These are phyloP conservation scores for Penicillium lagena DNA, from an alignment of 495 filamentous ascomycete genomes.

Conservation along the genomic window DNA sequence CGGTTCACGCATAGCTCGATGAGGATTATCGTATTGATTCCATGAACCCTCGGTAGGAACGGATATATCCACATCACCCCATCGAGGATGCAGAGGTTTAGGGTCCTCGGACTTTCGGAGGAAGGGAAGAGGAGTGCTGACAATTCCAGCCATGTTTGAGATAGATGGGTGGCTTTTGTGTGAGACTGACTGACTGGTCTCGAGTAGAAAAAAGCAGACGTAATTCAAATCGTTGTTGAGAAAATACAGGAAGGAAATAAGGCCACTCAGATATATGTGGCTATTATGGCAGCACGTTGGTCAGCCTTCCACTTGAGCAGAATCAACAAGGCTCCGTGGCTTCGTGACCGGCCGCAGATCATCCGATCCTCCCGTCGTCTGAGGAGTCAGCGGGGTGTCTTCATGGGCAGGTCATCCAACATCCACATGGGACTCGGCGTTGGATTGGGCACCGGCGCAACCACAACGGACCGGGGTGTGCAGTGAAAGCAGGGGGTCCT, in stretches of 20 bases:
- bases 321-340: slow-evolving; percentile 6
- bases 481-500: slow-evolving; percentile 2
- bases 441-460: slow-evolving; percentile 11
- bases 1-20: slow-evolving; percentile 11
- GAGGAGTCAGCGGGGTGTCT: not conserved
- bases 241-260: not conserved
- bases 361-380: not conserved
- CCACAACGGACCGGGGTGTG: slow-evolving; percentile 10
- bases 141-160: slow-evolving; percentile 21
- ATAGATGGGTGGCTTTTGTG: not conserved
- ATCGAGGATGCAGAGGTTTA: slow-evolving; percentile 30
- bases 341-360: slow-evolving; percentile 1
- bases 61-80: slow-evolving; percentile 33
- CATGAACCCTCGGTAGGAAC: slow-evolving; percentile 36
- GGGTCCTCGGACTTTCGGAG: slow-evolving; percentile 24
- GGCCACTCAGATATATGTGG: not conserved
- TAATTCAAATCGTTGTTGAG: slow-evolving; percentile 6
- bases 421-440: not conserved
- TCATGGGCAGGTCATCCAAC: slow-evolving; percentile 5
- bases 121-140: slow-evolving; percentile 24
- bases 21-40: slow-evolving; percentile 34
- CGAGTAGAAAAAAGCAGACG: not conserved
- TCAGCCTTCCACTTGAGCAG: not conserved
- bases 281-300: not conserved
- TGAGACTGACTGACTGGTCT: not conserved